Evolutionary conservation across 1,139 yeast species (phyloP).

Genomic region (Yamadazyma mexicana): DNA sequence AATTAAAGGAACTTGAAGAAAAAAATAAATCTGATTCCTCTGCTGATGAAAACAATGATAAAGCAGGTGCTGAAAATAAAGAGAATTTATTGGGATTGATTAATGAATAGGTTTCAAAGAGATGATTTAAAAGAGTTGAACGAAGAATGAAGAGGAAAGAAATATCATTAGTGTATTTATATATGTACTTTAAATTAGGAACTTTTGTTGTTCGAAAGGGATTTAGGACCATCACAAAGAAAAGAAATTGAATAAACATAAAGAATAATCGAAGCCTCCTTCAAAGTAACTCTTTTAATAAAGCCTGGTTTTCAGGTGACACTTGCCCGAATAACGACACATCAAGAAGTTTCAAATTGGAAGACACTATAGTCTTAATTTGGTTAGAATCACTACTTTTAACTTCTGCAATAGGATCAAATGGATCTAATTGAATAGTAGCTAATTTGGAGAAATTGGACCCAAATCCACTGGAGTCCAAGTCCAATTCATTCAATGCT

Average conservation of each 20-base stretch:
- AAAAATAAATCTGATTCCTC: conserved; percentile 6
- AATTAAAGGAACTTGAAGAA: conserved; percentile 41
- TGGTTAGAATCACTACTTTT: conserved; percentile 35
- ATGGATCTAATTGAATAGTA: conserved; percentile 57
- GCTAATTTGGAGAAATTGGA: conserved; percentile 76
- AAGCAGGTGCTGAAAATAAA: conserved; percentile 4
- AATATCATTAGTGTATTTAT: conserved; percentile 7
- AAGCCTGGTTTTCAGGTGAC: conserved; percentile 22
- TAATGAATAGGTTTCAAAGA: conserved; percentile 2
- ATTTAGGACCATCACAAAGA: conserved; percentile 1
- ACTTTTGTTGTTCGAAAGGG: conserved; percentile 5
- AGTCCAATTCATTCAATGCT: conserved; percentile 53
- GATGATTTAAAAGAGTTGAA: too few relatives aligned
- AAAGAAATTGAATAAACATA: background rate
- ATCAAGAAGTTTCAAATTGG: conserved; percentile 32
- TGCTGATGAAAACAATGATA: conserved; percentile 8
- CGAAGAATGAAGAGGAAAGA: background rate
- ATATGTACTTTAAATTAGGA: conserved; percentile 12
- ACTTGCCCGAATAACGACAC: conserved; percentile 33
- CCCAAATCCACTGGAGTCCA: conserved; percentile 75
- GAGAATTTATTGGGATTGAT: conserved; percentile 7
- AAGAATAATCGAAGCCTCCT: background rate
- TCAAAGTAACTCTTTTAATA: conserved; percentile 14
- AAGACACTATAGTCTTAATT: conserved; percentile 30
- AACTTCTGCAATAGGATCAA: conserved; percentile 65